phyloP scores from a whole-genome alignment of 257 asterid species.

The Avicennia marina region DNA sequence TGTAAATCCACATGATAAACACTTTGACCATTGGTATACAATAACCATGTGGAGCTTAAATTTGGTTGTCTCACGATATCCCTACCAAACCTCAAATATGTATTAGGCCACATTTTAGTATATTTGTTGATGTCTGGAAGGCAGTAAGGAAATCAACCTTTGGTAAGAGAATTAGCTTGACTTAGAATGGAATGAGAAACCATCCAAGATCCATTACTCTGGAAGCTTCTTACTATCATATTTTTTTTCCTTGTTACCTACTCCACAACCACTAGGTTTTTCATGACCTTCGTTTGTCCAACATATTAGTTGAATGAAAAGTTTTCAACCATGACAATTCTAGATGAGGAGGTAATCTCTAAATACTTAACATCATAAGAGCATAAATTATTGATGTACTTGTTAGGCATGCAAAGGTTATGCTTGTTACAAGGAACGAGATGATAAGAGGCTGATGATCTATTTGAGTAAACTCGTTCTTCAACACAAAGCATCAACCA shows the following conservation, averaged over 20 bases:
- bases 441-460: too few relatives aligned
- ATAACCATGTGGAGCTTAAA: not conserved
- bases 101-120: not conserved
- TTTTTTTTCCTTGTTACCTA: not conserved
- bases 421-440: too few relatives aligned
- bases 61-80: not conserved
- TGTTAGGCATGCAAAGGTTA: too few relatives aligned
- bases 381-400: too few relatives aligned
- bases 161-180: not conserved
- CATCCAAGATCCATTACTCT: conserved; percentile 14
- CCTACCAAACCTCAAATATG: not conserved
- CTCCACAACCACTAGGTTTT: not conserved
- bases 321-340: too few relatives aligned
- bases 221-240: conserved; percentile 1
- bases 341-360: too few relatives aligned
- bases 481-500: too few relatives aligned
- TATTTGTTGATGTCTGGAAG: not conserved
- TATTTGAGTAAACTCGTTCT: too few relatives aligned
- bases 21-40: not conserved
- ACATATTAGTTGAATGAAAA: not conserved
- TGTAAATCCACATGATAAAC: not conserved
- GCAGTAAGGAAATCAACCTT: not conserved
- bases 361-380: too few relatives aligned
- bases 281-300: not conserved
- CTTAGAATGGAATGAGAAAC: not conserved